Evolutionary conservation across 345 rosid genomes (phyloP), one percentile per base, ranked within the genome.

Genomic region (Eucalyptus erythrocorys): DNA sequence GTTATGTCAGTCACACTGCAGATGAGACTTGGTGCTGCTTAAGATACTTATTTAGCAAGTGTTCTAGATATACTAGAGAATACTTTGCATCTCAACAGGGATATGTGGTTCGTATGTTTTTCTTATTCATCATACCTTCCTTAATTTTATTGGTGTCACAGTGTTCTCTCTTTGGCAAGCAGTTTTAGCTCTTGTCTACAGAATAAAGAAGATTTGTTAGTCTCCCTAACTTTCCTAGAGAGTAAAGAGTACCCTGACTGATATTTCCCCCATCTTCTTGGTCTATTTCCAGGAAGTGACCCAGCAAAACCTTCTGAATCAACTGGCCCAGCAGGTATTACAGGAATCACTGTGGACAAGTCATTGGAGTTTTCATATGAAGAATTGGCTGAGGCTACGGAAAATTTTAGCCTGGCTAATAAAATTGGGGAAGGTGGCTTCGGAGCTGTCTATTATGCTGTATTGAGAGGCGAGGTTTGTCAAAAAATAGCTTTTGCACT

Each of bases 351-450:
- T 40, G 97, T 98, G 87, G 97, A 94, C 85, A 97, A 96, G 88
- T 96, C 99, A 6, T 96, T 97, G 79, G 99, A 96, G 91, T 97
- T 97, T 91, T 90, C 99, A 21, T 94, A 95, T 87, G 98, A 98
- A 92, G 99, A 98, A 91, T 99, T 98, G 43, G 96, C 99, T 49
- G 92, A 87, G 90, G 99, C 98, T 47, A 97, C 98, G 30, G 96
- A 95, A 88, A 93, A 93, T 93, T 98, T 98, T 91, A 98, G 93
- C 91, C 43, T 95, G 92, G 94, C 99, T 71, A 95, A 94, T 90
- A 97, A 96, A 94, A 98, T 98, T 34, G 99, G 99, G 21, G 76
- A 94, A 92, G 99, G 99, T 89, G 99, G 99, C 90, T 98, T 96
- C 85, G 99, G 99, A 37, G 93, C 95, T 88, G 97, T 97, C 87